These are phyloP conservation scores for Ramichloridium luteum DNA, from an alignment of 2,329 filamentous ascomycete species.

Conservation along the genomic window DNA sequence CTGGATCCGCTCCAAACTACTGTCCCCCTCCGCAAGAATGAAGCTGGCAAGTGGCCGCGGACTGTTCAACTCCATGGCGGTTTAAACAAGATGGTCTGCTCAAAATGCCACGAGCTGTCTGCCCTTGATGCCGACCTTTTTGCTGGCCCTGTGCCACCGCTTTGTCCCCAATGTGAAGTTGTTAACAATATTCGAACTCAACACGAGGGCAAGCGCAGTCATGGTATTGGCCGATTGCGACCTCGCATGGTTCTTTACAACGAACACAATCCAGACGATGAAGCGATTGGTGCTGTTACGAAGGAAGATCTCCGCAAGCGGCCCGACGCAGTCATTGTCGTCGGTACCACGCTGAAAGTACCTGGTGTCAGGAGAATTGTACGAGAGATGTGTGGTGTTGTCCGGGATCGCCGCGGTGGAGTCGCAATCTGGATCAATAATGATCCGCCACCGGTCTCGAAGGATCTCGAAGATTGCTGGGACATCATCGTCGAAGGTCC, in stretches of 20 bases:
- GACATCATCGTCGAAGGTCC: conserved; percentile 79
- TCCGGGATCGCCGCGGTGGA: conserved; percentile 61
- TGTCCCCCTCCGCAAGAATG: conserved; percentile 57
- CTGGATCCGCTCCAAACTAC: conserved; percentile 67
- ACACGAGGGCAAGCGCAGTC: conserved; percentile 73
- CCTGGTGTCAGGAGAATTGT: conserved; percentile 83
- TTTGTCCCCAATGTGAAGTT: conserved; percentile 62
- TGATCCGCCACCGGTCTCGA: conserved; percentile 67
- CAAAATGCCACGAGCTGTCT: conserved; percentile 70
- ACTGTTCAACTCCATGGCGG: conserved; percentile 92
- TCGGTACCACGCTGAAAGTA: conserved; percentile 90
- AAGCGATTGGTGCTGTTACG: conserved; percentile 86
- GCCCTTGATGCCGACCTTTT: conserved; percentile 72
- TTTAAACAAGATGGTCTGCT: conserved; percentile 90
- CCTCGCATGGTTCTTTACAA: conserved; percentile 96
- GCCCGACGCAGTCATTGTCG: conserved; percentile 86
- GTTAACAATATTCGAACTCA: conserved; percentile 65
- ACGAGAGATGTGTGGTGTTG: conserved; percentile 77
- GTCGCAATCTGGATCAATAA: conserved; percentile 92
- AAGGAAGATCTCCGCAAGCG: conserved; percentile 71
- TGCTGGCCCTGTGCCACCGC: conserved; percentile 68
- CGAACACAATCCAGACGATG: conserved; percentile 90
- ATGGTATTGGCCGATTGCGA: conserved; percentile 79
- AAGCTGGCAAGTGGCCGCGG: conserved; percentile 79
- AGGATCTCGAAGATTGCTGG: conserved; percentile 85